Percentiles rank a stretch among this genome's conserved stretches.
Conservation (phyloP, 2,329 filamentous ascomycete genomes). For the Coccinonectria pachysandricola region DNA sequence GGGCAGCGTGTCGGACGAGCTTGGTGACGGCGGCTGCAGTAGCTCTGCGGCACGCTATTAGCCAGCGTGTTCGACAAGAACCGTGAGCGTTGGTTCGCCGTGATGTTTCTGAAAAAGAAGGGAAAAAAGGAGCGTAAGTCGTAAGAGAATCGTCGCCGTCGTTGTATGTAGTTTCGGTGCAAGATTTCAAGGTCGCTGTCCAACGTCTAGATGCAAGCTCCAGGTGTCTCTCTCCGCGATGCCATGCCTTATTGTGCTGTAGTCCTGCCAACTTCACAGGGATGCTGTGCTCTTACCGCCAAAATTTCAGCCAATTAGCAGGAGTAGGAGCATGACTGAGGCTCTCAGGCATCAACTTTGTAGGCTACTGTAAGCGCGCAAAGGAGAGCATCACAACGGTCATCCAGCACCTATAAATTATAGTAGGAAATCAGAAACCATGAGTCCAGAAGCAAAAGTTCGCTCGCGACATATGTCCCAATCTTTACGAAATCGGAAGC, state of each 20-base stretch:
- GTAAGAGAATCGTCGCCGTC: not conserved
- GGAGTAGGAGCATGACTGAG: constrained; percentile 8
- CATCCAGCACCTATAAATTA: no score
- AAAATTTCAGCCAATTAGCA: constrained; percentile 20
- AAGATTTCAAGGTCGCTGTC: constrained; percentile 1
- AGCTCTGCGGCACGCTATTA: constrained; percentile 6
- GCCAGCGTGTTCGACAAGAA: not conserved
- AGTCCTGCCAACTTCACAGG: constrained; percentile 7
- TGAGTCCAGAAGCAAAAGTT: no score
- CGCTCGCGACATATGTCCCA: no score
- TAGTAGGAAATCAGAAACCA: no score
- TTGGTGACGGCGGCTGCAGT: constrained; percentile 9
- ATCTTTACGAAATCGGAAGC: no score
- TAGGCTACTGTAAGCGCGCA: no score
- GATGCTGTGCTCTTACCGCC: constrained; percentile 11
- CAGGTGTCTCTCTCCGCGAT: constrained; percentile 13
- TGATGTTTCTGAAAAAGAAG: no score
- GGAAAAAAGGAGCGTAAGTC: no score
- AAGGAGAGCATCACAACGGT: no score
- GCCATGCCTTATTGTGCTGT: constrained; percentile 5
- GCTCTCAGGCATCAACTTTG: constrained; percentile 20
- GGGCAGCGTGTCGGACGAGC: constrained; percentile 13
- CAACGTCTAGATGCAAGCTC: constrained; percentile 5
- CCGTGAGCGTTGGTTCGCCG: no score
- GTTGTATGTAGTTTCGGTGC: not conserved